Evolutionary conservation across 208 protist species (phyloP), one percentile per base, ranked within the genome.

Genomic region (Trypanosoma theileri): DNA sequence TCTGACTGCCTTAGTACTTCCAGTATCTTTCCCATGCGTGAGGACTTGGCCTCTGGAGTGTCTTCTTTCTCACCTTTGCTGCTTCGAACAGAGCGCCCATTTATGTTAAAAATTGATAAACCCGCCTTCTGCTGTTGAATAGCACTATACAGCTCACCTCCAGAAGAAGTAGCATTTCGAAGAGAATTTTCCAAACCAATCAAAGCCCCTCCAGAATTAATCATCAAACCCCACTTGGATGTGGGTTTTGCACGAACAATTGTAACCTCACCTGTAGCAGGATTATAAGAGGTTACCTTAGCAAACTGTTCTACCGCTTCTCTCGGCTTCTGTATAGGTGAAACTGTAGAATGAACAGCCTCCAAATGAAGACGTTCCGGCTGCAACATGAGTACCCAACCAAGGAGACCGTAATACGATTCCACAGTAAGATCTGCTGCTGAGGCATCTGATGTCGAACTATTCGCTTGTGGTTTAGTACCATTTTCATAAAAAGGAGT

Each of bases 361-460:
- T 46, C 67, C 26, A 82, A 67, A 21, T 56, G 54, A 13, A 75
- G 63, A 10, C 82, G 71, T 44, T 88, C 82, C 16, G 68, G 78
- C 28, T 86, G 74, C 59, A 86, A 68, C 56, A 79, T 80, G 21
- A 85, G 44, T 51, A 83, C 66, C 80, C 84, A 86, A 41, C 79
- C 68, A 19, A 90, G 69, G 12, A 86, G 68, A 69, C 64, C 82
- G 71, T 85, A 86, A 68, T 84, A 90, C 4, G 66, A 61, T 53
- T 80, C 57, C 17, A 73, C 56, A 17, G 83, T 50, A 24, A 84
- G 66, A 19, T 65, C 31, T 19, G 77, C 84, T 28, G 77, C 54
- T 12, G 66, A 68, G 4, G 55, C 56, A 69, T 84, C 78, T 10
- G 65, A 65, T 16, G 58, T 59, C 69, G 71, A 58, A 53, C 56